phyloP scores from a whole-genome alignment of 441 rosid genomes.

The Gossypium trilobum region DNA sequence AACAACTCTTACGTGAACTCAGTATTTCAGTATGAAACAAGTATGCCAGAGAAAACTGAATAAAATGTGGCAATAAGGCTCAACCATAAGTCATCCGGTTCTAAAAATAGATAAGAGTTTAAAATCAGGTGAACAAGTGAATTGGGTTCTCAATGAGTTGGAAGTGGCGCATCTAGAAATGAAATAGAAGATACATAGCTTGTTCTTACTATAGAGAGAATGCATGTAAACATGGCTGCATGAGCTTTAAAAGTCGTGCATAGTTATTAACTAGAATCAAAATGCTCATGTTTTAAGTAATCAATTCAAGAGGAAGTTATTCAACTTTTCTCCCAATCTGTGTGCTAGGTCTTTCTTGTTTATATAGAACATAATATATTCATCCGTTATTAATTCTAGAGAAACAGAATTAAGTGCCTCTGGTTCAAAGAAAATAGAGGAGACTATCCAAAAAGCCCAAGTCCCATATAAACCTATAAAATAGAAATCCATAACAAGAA shows the following conservation, averaged over 20 bases:
- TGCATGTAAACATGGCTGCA: neutral
- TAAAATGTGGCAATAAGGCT: neutral
- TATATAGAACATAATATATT: neutral
- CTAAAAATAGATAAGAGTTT: neutral
- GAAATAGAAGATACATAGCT: neutral
- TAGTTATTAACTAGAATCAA: neutral
- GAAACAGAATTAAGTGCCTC: neutral
- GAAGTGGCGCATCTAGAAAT: neutral
- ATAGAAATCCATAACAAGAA: neutral
- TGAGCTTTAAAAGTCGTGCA: neutral
- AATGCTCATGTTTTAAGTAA: neutral
- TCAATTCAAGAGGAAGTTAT: neutral
- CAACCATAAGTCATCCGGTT: neutral
- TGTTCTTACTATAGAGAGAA: neutral
- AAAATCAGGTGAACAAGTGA: neutral
- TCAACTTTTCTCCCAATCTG: neutral
- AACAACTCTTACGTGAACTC: neutral
- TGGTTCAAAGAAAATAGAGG: neutral
- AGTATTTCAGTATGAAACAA: neutral
- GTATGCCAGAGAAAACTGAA: neutral
- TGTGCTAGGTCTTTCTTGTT: neutral
- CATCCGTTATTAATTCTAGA: neutral
- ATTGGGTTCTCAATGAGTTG: neutral
- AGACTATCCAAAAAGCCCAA: neutral
- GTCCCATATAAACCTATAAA: neutral